Evolutionary conservation across 768 basidiomycete genomes (phyloP).

Genomic region (Serendipita sp.): DNA sequence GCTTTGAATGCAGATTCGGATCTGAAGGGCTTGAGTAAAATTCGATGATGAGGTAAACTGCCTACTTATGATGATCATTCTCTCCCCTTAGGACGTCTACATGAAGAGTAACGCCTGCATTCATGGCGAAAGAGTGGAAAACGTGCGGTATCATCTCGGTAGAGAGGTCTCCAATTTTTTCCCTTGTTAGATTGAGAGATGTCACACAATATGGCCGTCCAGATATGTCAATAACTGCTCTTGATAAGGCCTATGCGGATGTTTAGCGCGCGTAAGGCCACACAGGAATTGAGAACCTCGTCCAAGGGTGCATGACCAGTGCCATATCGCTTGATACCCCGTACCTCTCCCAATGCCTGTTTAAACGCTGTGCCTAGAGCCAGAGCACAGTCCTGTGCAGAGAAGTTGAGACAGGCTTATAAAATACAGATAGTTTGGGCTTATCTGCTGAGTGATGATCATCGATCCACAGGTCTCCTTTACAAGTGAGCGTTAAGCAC

Average conservation of each 20-base stretch:
- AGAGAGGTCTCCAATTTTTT: constrained; percentile 87
- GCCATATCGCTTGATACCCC: constrained; percentile 88
- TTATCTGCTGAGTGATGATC: constrained; percentile 99
- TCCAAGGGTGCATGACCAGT: constrained; percentile 94
- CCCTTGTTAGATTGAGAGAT: constrained; percentile 70
- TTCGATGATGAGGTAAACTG: background rate
- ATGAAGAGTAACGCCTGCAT: constrained; percentile 84
- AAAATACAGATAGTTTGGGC: constrained; percentile 23
- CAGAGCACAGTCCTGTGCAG: constrained; percentile 72
- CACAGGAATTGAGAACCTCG: constrained; percentile 40
- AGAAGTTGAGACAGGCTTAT: constrained; percentile 9
- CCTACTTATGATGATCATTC: constrained; percentile 92
- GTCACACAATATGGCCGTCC: constrained; percentile 92
- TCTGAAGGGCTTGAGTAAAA: constrained; percentile 25
- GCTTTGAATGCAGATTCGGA: constrained; percentile 98
- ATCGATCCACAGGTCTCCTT: constrained; percentile 93
- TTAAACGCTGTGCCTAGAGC: constrained; percentile 86
- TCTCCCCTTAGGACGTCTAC: constrained; percentile 87
- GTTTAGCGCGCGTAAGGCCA: constrained; percentile 1
- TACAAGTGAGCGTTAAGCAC: constrained; percentile 78
- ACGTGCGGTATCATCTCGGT: constrained; percentile 98
- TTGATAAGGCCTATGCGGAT: constrained; percentile 58
- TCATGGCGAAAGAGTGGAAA: constrained; percentile 95
- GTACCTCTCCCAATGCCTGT: constrained; percentile 82
- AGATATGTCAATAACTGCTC: constrained; percentile 97